Percentiles rank a stretch among this genome's conserved stretches.
These are phyloP conservation scores for Plasmodium berghei DNA, from an alignment of 169 alveolate genomes.

Conservation along the genomic window DNA sequence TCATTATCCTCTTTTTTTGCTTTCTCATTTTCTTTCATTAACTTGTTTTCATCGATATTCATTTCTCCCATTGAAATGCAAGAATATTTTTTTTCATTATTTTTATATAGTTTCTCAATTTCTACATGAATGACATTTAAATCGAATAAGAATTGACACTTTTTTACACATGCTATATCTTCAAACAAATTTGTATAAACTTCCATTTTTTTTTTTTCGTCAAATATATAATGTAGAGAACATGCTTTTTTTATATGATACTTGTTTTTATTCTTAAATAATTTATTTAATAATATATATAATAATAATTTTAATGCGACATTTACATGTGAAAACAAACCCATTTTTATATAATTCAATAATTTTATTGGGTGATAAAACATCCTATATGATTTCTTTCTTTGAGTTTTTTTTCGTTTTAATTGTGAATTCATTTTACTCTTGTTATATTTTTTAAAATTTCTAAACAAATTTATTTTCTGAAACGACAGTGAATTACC, in stretches of 20 bases:
- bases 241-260: slow-evolving; percentile 31
- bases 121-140: slow-evolving; percentile 51
- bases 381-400: background rate
- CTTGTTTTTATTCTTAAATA: slow-evolving; percentile 17
- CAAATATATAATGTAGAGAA: slow-evolving; percentile 30
- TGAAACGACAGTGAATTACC: background rate
- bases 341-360: slow-evolving; percentile 51
- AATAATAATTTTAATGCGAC: slow-evolving; percentile 51
- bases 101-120: background rate
- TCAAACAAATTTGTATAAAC: background rate
- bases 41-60: background rate
- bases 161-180: slow-evolving; percentile 28
- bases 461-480: slow-evolving; percentile 15
- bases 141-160: slow-evolving; percentile 49
- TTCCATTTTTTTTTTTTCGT: slow-evolving; percentile 8
- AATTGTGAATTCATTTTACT: background rate
- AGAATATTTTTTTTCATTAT: background rate
- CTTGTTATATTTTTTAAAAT: slow-evolving; percentile 13
- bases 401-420: background rate
- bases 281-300: slow-evolving; percentile 23
- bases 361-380: slow-evolving; percentile 69
- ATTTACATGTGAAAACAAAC: slow-evolving; percentile 69
- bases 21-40: background rate
- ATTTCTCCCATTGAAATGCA: background rate
- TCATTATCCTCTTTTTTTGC: background rate